Percentiles rank a stretch among this genome's conserved stretches.
phyloP scores from a whole-genome alignment of 2,329 filamentous ascomycete genomes.

The Stromatinia cepivora region DNA sequence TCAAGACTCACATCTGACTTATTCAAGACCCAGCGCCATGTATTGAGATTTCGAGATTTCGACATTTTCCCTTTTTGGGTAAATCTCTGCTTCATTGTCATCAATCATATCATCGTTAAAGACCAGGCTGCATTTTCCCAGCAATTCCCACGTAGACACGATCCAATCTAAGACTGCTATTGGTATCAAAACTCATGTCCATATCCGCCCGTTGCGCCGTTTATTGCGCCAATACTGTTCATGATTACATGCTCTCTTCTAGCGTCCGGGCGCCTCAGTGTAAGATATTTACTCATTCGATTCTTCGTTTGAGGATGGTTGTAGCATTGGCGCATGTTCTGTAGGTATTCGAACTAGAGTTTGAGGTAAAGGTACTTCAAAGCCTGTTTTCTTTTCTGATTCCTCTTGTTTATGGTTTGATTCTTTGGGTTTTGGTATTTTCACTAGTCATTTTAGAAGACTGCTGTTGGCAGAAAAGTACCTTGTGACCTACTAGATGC shows the following conservation, averaged over 20 bases:
- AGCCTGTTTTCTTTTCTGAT: conserved; percentile 43
- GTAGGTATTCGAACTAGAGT: conserved; percentile 84
- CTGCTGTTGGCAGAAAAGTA: not conserved
- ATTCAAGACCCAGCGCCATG: not conserved
- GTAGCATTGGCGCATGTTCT: conserved; percentile 66
- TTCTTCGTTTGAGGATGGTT: conserved; percentile 27
- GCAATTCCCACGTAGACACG: conserved; percentile 19
- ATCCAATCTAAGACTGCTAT: conserved; percentile 7
- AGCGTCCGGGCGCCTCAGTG: not conserved
- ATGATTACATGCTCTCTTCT: conserved; percentile 21
- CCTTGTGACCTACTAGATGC: conserved; percentile 64
- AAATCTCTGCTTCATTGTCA: conserved; percentile 1
- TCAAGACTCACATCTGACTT: conserved; percentile 3
- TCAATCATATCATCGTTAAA: conserved; percentile 13
- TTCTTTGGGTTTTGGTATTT: conserved; percentile 63
- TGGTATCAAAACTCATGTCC: conserved; percentile 21
- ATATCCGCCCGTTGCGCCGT: conserved; percentile 27
- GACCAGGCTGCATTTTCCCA: not conserved
- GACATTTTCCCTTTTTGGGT: not conserved
- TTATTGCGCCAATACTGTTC: conserved; percentile 24
- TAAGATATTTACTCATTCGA: conserved; percentile 25
- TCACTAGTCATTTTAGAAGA: conserved; percentile 50
- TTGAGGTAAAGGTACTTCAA: conserved; percentile 63
- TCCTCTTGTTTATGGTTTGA: conserved; percentile 46
- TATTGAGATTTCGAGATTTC: not conserved